A percentile compares a stretch with the other conserved stretches of the same genome.
Evolutionary conservation across 805 yeast genomes (phyloP).

Genomic region (Sugiyamaella chiloensis): DNA sequence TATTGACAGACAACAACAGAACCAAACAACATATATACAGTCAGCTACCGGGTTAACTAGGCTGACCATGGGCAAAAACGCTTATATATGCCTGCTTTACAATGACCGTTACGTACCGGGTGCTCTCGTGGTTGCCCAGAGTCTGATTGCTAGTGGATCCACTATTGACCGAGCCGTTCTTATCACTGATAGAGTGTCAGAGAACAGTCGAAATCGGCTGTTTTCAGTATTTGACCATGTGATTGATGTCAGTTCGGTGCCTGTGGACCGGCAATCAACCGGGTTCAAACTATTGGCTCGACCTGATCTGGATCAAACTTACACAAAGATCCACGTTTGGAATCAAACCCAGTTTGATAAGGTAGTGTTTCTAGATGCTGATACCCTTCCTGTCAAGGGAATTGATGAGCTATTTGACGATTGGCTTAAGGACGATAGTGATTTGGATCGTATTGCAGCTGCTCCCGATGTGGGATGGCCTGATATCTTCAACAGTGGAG

Average conservation of each 20-base stretch:
- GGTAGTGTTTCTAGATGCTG: slow-evolving; percentile 53
- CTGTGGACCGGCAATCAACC: slow-evolving; percentile 22
- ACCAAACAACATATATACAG: slow-evolving; percentile 1
- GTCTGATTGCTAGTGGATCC: slow-evolving; percentile 30
- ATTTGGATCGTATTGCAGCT: slow-evolving; percentile 36
- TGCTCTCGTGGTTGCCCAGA: slow-evolving; percentile 47
- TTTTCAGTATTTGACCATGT: slow-evolving; percentile 28
- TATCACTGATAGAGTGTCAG: slow-evolving; percentile 27
- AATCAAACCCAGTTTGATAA: slow-evolving; percentile 38
- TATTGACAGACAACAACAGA: background rate
- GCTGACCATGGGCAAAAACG: slow-evolving; percentile 26
- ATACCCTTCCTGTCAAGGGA: slow-evolving; percentile 44
- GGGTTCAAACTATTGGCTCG: slow-evolving; percentile 40
- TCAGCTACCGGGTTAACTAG: too few species aligned
- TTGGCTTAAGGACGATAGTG: slow-evolving; percentile 2
- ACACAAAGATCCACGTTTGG: slow-evolving; percentile 60
- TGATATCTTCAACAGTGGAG: slow-evolving; percentile 81
- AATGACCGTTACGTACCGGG: slow-evolving; percentile 46
- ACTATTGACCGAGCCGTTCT: slow-evolving; percentile 28
- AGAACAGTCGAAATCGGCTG: slow-evolving; percentile 20
- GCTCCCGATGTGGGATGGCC: slow-evolving; percentile 91
- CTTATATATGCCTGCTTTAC: slow-evolving; percentile 45
- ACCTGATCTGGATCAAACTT: slow-evolving; percentile 46
- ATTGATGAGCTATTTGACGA: slow-evolving; percentile 34
- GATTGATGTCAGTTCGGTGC: slow-evolving; percentile 29